Percentiles rank a stretch among this genome's conserved stretches.
These are phyloP conservation scores for Emericellopsis cladophorae DNA, from an alignment of 2,329 filamentous ascomycete species.

Conservation along the genomic window DNA sequence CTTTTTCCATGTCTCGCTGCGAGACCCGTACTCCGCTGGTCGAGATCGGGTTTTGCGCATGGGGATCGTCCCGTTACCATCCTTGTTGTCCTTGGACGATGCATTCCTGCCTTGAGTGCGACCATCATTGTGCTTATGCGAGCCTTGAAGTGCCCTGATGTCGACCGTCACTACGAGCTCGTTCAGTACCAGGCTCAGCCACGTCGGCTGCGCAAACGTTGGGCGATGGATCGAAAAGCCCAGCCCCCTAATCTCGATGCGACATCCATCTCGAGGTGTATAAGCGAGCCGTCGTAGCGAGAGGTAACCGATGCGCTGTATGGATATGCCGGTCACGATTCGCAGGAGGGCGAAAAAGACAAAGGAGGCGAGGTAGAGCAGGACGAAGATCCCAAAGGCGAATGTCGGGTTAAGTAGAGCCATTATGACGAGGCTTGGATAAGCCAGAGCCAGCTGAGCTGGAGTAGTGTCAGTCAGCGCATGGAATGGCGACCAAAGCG, in stretches of 20 bases:
- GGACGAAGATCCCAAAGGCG: slow-evolving; percentile 70
- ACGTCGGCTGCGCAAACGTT: slow-evolving; percentile 94
- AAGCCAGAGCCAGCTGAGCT: slow-evolving; percentile 1
- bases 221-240: slow-evolving; percentile 83
- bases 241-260: slow-evolving; percentile 78
- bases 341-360: slow-evolving; percentile 86
- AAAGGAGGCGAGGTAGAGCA: slow-evolving; percentile 84
- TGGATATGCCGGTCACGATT: slow-evolving; percentile 85
- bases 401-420: slow-evolving; percentile 66
- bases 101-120: slow-evolving; percentile 5
- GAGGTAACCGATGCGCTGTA: slow-evolving; percentile 87
- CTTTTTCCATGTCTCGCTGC: slow-evolving; percentile 68
- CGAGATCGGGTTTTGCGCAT: slow-evolving; percentile 5
- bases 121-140: slow-evolving; percentile 18
- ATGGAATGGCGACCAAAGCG: neutral
- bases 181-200: slow-evolving; percentile 80
- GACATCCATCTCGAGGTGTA: slow-evolving; percentile 76
- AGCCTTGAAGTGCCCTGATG: slow-evolving; percentile 47
- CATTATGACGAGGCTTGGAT: slow-evolving; percentile 27
- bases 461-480: neutral
- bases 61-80: slow-evolving; percentile 13
- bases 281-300: slow-evolving; percentile 86
- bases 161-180: slow-evolving; percentile 81
- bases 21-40: slow-evolving; percentile 13
- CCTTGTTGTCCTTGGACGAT: slow-evolving; percentile 11